Evolutionary conservation across 192 early-diverging fungal species (phyloP).

Genomic region (Coemansia sp.): DNA sequence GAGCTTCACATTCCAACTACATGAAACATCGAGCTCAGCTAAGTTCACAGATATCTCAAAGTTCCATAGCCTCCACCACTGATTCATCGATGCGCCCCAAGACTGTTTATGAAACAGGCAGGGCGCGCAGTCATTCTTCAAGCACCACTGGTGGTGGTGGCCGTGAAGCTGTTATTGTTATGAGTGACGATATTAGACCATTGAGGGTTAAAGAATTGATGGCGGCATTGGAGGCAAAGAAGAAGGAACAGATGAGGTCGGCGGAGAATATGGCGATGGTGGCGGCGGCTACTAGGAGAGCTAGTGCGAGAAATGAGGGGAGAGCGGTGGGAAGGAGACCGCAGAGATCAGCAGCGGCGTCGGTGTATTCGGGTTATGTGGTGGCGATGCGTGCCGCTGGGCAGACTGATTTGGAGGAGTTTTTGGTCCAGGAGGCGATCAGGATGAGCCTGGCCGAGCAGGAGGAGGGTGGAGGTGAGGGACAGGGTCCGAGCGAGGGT

Average conservation of each 20-base stretch:
- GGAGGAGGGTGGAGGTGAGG: slow-evolving; percentile 31
- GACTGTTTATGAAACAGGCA: slow-evolving; percentile 1
- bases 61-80: background rate
- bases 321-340: slow-evolving; percentile 6
- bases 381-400: slow-evolving; percentile 72
- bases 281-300: slow-evolving; percentile 38
- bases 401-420: slow-evolving; percentile 82
- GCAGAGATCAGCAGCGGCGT: slow-evolving; percentile 13
- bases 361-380: slow-evolving; percentile 63
- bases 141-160: slow-evolving; percentile 54
- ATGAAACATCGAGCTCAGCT: slow-evolving; percentile 22
- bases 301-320: slow-evolving; percentile 21
- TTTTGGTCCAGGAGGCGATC: slow-evolving; percentile 93
- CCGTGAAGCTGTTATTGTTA: slow-evolving; percentile 65
- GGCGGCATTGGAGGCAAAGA: slow-evolving; percentile 16
- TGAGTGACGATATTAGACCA: slow-evolving; percentile 58
- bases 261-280: slow-evolving; percentile 42
- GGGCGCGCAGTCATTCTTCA: slow-evolving; percentile 34
- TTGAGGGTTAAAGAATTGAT: slow-evolving; percentile 18
- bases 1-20: background rate
- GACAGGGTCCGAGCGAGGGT: background rate
- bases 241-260: slow-evolving; percentile 26
- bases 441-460: slow-evolving; percentile 70
- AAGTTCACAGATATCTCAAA: slow-evolving; percentile 26
- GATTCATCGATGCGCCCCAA: slow-evolving; percentile 11